Evolutionary conservation across 2,329 filamentous ascomycete species (phyloP), one percentile per base, ranked within the genome.

Genomic region (Zymoseptoria pseudotritici): DNA sequence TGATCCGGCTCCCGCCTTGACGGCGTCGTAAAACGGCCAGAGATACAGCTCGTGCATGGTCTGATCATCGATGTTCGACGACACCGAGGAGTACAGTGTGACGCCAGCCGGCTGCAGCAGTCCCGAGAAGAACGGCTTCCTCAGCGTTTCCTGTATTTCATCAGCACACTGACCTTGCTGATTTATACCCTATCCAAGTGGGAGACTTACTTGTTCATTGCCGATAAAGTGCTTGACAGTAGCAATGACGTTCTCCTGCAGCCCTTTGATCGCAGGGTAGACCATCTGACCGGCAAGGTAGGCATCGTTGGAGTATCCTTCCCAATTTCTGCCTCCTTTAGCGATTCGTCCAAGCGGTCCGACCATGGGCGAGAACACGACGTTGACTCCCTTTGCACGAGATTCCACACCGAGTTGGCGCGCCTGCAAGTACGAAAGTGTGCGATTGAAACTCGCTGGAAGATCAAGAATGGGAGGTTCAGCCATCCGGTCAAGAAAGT

Each of bases 231-330:
- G 56, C 60, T 71, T 70, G 24, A 72, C 71, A 46, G 69, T 71
- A 26, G 73, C 70, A 56, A 78, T 72, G 13, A 79, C 77, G 13
- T 72, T 71, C 55, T 74, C 58, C 52, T 71, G 69, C 53, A 70
- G 80, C 1, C 83, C 83, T 66, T 77, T 53, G 59, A 85, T 80
- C 1, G 81, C 83, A 62, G 79, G 69, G 1, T 77, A 76, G n/a
- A 74, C 82, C 3, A 78, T 78, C 57, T 79, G 72, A 0, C 76
- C 83, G 64, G 83, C 80, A 20, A 91, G 79, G 4, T 82, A 83
- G 0, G 88, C 87, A 69, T 91, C 88, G 1, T 82, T 75, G 1
- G 86, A 87, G 67, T 91, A 91, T 0, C 84, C 83, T 69, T 91
- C 88, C 87, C 87, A 91, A 67, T 83, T 88, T n/a, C 88, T 82